Evolutionary conservation across 495 filamentous ascomycete species (phyloP), one percentile per base, ranked within the genome.

Genomic region (Thermothielavioides terrestris): DNA sequence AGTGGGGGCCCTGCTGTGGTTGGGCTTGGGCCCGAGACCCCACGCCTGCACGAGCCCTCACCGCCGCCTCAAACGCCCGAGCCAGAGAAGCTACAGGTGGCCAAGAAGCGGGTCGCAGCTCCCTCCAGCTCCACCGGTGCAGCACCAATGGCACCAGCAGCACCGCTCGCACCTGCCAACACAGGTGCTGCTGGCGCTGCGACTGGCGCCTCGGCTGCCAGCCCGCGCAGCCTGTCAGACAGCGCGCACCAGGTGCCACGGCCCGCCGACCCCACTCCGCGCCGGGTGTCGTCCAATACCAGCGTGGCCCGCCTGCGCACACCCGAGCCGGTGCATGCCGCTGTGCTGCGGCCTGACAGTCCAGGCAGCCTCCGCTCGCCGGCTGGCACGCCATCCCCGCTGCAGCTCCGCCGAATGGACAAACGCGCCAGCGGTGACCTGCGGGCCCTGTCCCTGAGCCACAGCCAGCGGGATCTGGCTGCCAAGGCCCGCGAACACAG

Each of bases 381-480:
- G 58, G 67, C 64, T 27, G 66, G 65, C 41, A 82, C 81, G 18
- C 84, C 82, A 41, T 78, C 84, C 17, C 23, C 46, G 10, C 47
- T 50, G 47, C 47, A 35, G 12, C 77, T 94, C 35, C 78, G 89
- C 53, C 77, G 86, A 48, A 76, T 78, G 50, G 82, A 81, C 63
- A 83, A 82, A 57, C 86, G 82, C 64, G 68, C 79, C 52, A 89
- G 86, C 69, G 84, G 86, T 61, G 84, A 94, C 76, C 71, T 92
- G 62, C 74, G 89, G 69, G 83, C 67, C 63, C 81, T 83, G 68
- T 83, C 67, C 60, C 81, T 83, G 56, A 83, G 80, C 70, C 74
- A 76, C 56, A 83, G 80, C 70, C 74, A 76, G 70, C 71, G 55
- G 42, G 58, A 63, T 26, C 49, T 57, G 12, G 45, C 53, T 36